Evolutionary conservation across 257 asterid genomes (phyloP).

Genomic region (Nicotiana paniculata): DNA sequence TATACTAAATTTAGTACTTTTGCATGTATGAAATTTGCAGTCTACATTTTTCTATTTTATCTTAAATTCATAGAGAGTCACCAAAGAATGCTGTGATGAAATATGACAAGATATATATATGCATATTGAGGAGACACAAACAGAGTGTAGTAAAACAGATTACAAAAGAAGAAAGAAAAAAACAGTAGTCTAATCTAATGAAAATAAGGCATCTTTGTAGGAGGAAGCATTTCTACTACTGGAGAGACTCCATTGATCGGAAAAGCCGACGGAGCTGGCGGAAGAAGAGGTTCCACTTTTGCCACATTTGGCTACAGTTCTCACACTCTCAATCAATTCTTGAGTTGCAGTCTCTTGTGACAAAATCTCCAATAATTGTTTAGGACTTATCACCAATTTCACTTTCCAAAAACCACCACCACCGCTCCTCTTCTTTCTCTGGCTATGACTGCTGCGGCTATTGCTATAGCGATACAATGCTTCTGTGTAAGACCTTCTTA

Average conservation of each 20-base stretch:
- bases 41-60: not conserved
- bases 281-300: constrained; percentile 25
- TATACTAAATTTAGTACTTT: not conserved
- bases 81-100: not conserved
- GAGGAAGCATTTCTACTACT: constrained; percentile 51
- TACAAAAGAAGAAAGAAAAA: not conserved
- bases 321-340: constrained; percentile 77
- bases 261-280: constrained; percentile 22
- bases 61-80: not conserved
- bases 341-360: constrained; percentile 64
- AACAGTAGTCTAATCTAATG: not conserved
- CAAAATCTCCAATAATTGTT: constrained; percentile 64
- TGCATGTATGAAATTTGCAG: not conserved
- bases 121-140: not conserved
- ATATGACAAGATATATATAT: not conserved
- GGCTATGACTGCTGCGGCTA: not conserved
- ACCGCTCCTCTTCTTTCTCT: not conserved
- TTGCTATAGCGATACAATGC: not conserved
- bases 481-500: constrained; percentile 14
- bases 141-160: not conserved
- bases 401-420: constrained; percentile 65
- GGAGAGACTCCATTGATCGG: constrained; percentile 76
- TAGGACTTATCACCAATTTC: constrained; percentile 66
- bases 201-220: constrained; percentile 18
- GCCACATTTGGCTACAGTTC: constrained; percentile 80